phyloP scores from a whole-genome alignment of 495 filamentous ascomycete species.

The Lichina pygmaea region DNA sequence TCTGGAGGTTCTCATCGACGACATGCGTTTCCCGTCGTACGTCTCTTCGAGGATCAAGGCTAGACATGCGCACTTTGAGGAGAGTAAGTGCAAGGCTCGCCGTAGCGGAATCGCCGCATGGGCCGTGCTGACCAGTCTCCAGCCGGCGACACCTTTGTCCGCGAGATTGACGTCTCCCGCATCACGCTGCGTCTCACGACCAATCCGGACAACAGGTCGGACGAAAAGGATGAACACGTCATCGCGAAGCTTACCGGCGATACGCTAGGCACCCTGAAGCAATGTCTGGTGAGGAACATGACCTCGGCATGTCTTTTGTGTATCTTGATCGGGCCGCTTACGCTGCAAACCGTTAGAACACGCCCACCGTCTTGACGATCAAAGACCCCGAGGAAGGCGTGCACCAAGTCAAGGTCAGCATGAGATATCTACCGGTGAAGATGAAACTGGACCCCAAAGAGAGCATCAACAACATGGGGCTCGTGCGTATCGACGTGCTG shows the following conservation, averaged over 20 bases:
- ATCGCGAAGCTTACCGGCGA: constrained; percentile 64
- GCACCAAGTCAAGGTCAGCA: constrained; percentile 63
- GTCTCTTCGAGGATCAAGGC: constrained; percentile 43
- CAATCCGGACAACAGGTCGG: constrained; percentile 44
- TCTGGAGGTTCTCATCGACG: constrained; percentile 80
- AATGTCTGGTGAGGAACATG: constrained; percentile 38
- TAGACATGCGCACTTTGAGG: constrained; percentile 42
- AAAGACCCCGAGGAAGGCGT: constrained; percentile 46
- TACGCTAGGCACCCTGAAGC: constrained; percentile 62
- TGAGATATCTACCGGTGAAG: constrained; percentile 78
- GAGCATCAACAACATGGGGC: constrained; percentile 96
- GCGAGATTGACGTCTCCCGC: constrained; percentile 83
- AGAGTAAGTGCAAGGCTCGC: constrained; percentile 23
- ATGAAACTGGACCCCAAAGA: constrained; percentile 88
- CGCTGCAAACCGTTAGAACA: constrained; percentile 28
- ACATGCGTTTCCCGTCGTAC: constrained; percentile 79
- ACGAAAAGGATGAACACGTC: constrained; percentile 38
- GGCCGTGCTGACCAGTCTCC: constrained; percentile 1
- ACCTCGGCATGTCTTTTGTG: no score
- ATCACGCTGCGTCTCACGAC: constrained; percentile 67
- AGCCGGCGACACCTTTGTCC: constrained; percentile 83
- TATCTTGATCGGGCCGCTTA: no score
- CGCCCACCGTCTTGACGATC: constrained; percentile 55
- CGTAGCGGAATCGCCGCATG: neutral
- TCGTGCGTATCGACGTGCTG: constrained; percentile 68